Evolutionary conservation across 2,329 filamentous ascomycete species (phyloP).

Genomic region (Myrmaecium sp.): DNA sequence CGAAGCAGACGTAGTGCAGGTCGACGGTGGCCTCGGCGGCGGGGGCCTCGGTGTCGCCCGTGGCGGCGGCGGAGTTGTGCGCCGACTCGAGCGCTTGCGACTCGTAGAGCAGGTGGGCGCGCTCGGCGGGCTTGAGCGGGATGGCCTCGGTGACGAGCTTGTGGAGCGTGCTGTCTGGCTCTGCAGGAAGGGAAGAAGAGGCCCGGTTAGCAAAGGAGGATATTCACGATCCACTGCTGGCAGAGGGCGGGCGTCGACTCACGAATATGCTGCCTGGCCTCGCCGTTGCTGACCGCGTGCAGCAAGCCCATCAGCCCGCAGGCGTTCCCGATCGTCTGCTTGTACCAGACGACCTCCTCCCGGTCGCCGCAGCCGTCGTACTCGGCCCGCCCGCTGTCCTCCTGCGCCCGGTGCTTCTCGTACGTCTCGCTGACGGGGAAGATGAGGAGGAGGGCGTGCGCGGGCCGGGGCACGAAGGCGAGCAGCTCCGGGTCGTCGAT

Average conservation of each 20-base stretch:
- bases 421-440: conserved; percentile 27
- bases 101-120: conserved; percentile 61
- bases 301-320: conserved; percentile 42
- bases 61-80: conserved; percentile 58
- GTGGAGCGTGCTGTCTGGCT: conserved; percentile 39
- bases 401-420: conserved; percentile 22
- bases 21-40: conserved; percentile 68
- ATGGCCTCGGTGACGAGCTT: conserved; percentile 53
- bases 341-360: conserved; percentile 41
- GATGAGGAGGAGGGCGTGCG: conserved; percentile 37
- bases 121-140: conserved; percentile 45
- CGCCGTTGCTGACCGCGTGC: conserved; percentile 36
- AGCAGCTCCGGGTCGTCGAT: conserved; percentile 34
- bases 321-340: conserved; percentile 40
- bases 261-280: conserved; percentile 24
- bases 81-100: conserved; percentile 59
- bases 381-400: conserved; percentile 22
- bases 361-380: conserved; percentile 30
- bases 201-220: no score
- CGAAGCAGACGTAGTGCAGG: conserved; percentile 90
- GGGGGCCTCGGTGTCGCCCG: conserved; percentile 66
- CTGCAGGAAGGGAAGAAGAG: no score
- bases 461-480: conserved; percentile 34
- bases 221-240: no score
- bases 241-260: no score